Evolutionary conservation across 345 rosid species (phyloP).

Genomic region (Murraya koenigii): DNA sequence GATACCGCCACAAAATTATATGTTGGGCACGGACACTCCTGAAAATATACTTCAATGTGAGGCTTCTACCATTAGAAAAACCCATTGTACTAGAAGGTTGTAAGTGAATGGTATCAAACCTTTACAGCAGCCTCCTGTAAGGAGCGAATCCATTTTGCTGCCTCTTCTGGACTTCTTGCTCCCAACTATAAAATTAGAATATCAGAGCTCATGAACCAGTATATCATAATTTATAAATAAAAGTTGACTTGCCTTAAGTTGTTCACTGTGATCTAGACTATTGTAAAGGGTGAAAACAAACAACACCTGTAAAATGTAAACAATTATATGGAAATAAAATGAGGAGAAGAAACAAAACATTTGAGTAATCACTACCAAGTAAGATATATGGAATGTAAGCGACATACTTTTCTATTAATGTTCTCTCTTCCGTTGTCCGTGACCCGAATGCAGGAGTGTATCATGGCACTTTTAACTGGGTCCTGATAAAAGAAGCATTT

Average conservation of each 20-base stretch:
- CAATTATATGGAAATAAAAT: constrained; percentile 11
- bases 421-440: constrained; percentile 91
- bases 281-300: constrained; percentile 78
- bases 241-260: constrained; percentile 55
- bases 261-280: constrained; percentile 67
- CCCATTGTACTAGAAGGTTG: background rate
- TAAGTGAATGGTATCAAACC: constrained; percentile 36
- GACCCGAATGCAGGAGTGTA: constrained; percentile 75
- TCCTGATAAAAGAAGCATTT: constrained; percentile 43
- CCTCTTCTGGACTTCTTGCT: constrained; percentile 92
- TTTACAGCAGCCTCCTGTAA: constrained; percentile 69
- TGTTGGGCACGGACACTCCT: constrained; percentile 50
- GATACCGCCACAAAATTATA: constrained; percentile 50
- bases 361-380: background rate
- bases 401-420: constrained; percentile 71
- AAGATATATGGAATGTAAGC: background rate
- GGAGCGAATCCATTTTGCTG: constrained; percentile 78
- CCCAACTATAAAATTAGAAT: constrained; percentile 54
- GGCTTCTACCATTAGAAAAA: constrained; percentile 9
- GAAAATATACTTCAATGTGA: constrained; percentile 18
- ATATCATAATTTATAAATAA: background rate
- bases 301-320: constrained; percentile 58
- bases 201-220: background rate
- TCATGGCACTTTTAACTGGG: constrained; percentile 62
- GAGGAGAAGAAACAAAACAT: background rate